phyloP scores from a whole-genome alignment of 345 rosid genomes.

The Aquilaria malaccensis region DNA sequence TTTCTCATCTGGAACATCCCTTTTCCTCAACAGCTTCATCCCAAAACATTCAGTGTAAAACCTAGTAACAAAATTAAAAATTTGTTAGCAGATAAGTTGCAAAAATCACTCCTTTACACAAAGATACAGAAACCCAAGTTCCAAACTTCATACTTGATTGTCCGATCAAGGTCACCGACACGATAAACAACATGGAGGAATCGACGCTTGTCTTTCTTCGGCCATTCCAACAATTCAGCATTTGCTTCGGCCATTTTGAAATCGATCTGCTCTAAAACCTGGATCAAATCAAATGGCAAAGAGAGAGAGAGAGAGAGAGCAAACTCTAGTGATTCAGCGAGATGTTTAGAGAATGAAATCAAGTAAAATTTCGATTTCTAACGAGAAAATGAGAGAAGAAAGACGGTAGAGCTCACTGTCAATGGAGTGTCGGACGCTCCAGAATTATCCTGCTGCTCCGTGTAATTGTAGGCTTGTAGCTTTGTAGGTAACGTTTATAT shows the following conservation, averaged over 20 bases:
- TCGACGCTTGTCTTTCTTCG: slow-evolving; percentile 86
- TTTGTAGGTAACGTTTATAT: no score
- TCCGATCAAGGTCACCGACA: slow-evolving; percentile 86
- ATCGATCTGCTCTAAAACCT: not conserved
- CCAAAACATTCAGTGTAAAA: slow-evolving; percentile 91
- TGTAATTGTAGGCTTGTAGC: no score
- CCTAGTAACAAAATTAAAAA: slow-evolving; percentile 24
- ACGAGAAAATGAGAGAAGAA: not conserved
- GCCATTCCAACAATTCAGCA: slow-evolving; percentile 71
- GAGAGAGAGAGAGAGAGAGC: not conserved
- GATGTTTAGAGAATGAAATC: not conserved
- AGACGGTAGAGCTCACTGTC: no score
- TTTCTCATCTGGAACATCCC: slow-evolving; percentile 89
- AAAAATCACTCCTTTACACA: no score
- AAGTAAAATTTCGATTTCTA: not conserved
- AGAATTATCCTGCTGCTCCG: no score
- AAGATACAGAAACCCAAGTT: not conserved
- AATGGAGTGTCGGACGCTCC: not conserved
- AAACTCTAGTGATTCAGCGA: not conserved
- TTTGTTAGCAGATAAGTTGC: not conserved
- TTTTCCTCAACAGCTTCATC: slow-evolving; percentile 83
- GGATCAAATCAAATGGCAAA: not conserved
- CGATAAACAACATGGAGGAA: slow-evolving; percentile 88
- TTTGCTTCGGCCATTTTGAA: slow-evolving; percentile 51
- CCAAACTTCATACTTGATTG: slow-evolving; percentile 47